Base-by-base conservation (phyloP, 108 stramenopile genomes). In the Nitzschia palea region DNA sequence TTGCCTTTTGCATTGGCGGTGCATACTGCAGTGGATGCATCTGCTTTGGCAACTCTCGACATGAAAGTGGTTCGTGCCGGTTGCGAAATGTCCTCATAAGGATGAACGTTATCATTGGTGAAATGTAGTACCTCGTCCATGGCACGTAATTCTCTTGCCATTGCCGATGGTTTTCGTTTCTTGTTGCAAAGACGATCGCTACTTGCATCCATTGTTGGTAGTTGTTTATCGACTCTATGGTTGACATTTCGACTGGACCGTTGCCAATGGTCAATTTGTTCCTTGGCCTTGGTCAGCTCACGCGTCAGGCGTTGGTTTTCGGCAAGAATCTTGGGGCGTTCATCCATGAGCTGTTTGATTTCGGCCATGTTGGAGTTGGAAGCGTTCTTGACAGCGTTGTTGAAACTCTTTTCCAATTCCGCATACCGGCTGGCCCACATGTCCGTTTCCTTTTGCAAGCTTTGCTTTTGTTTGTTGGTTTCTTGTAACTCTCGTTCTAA, bases 301-400 rank as follows among this genome's bases (percentile, higher is more conserved):
- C 6, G 9, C 3, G 4, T 25, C 44, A 64, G 23, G 8, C 23
- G 47, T 5, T 50, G 2, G 20, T 67, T 67, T 44, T 67, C 67
- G 8, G 40, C 8, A 3, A 67, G 22, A 1, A 67, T 8, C 25
- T 55, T 55, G 12, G 67, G 67, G 14, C 44, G 67, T 32, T 55
- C 53, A 3, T 67, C 36, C 29, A 67, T 20, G 25, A 67, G 12
- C 29, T 67, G 33, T 56, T 67, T 33, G 0, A 67, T 36, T 32
- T 67, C 67, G 15, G 45, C 67, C 55, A 56, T 55, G 31, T 37
- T 34, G 12, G 31, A 44, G 14, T 25, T 22, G 12, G 37, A 28
- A 4, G 67, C 54, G 17, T 67, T 67, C 32, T 67, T 34, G 18
- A 67, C 29, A 20, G 55, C 67, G 1, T 44, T 40, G 1, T 60